These are phyloP conservation scores for Astrephomene gubernaculifera DNA, from an alignment of 139 green algal genomes.

Conservation along the genomic window DNA sequence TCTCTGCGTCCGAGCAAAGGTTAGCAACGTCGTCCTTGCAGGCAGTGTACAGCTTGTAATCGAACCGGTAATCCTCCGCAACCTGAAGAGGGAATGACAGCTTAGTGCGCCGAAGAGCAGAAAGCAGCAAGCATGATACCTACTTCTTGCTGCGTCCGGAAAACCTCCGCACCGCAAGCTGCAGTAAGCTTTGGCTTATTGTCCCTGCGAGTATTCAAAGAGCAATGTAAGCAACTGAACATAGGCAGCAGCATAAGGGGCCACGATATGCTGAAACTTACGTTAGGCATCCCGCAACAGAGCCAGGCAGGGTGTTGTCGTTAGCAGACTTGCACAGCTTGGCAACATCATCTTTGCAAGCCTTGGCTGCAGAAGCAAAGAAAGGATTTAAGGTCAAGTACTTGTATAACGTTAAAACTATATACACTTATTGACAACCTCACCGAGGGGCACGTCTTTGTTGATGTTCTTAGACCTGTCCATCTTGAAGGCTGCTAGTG, in stretches of 20 bases:
- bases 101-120: neutral
- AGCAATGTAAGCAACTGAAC: neutral
- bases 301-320: slow-evolving; percentile 52
- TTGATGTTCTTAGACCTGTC: slow-evolving; percentile 79
- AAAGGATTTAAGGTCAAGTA: neutral
- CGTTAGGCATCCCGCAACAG: slow-evolving; percentile 72
- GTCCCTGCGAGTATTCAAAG: slow-evolving; percentile 48
- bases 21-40: slow-evolving; percentile 67
- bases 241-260: neutral
- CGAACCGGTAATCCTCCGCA: slow-evolving; percentile 74
- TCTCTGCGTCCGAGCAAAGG: slow-evolving; percentile 71
- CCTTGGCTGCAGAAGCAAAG: slow-evolving; percentile 50
- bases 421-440: neutral
- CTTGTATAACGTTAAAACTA: neutral
- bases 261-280: slow-evolving; percentile 20
- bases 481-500: slow-evolving; percentile 62
- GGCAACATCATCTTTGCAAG: slow-evolving; percentile 78
- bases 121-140: neutral
- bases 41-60: slow-evolving; percentile 69
- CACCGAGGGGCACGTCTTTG: slow-evolving; percentile 80
- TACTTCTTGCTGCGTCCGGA: slow-evolving; percentile 65
- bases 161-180: slow-evolving; percentile 69
- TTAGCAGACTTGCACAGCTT: slow-evolving; percentile 69
- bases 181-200: slow-evolving; percentile 59
- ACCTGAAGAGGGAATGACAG: slow-evolving; percentile 42